Conservation (phyloP, 2,329 filamentous ascomycete species). For the Curvularia lunata region DNA sequence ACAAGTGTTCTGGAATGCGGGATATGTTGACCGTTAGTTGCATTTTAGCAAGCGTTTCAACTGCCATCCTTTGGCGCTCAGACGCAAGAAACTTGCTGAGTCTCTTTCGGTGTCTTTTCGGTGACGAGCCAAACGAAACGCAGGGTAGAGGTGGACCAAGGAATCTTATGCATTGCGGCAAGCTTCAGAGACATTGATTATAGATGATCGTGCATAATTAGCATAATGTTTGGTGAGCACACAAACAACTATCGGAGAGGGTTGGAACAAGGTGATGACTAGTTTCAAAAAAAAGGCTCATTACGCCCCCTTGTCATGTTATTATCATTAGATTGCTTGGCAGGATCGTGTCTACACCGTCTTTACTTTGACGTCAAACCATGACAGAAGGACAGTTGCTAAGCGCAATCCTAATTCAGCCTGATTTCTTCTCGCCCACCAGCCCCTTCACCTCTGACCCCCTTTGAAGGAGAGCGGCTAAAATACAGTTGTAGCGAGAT, state of each 20-base stretch:
- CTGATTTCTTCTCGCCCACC: slow-evolving; percentile 1
- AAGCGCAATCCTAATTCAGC: not conserved
- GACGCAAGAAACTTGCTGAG: not conserved
- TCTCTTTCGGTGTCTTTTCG: not conserved
- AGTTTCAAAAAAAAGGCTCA: too few species aligned
- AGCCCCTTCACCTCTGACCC: not conserved
- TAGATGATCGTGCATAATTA: not conserved
- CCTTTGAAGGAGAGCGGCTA: not conserved
- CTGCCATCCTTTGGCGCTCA: not conserved
- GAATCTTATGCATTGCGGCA: not conserved
- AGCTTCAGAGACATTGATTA: not conserved
- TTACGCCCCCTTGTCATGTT: not conserved
- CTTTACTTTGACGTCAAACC: not conserved
- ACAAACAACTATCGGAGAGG: not conserved
- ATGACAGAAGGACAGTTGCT: not conserved
- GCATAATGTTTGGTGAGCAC: not conserved
- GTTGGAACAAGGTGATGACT: not conserved
- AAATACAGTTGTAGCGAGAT: not conserved
- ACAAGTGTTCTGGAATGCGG: not conserved
- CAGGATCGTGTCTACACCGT: not conserved
- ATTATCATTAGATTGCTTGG: not conserved
- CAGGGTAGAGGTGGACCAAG: not conserved
- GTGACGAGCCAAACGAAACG: not conserved
- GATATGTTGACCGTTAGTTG: not conserved
- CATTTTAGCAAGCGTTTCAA: not conserved